Evolutionary conservation across 2,329 filamentous ascomycete genomes (phyloP), one percentile per base, ranked within the genome.

Genomic region (Periconia digitata): DNA sequence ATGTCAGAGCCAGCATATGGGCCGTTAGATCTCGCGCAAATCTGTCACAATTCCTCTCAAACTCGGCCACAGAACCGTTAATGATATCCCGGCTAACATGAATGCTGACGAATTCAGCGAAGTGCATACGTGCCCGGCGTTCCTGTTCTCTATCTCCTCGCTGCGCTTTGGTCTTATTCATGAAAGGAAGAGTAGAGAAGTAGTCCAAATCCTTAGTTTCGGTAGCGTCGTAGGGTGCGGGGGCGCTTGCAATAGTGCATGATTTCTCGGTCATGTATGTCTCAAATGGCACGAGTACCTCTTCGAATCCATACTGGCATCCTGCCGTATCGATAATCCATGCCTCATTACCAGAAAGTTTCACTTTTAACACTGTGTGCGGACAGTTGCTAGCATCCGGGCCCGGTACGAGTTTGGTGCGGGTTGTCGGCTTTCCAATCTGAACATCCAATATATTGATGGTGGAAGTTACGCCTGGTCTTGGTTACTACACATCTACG

Each of bases 151-250:
- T 3, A 44, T 49, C 35, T 32, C 45, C 32, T 45, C 41, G 46
- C 36, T 49, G 46, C 40, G 46, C 41, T 44, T 18, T 13, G 34
- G 42, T 49, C 35, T 8, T 45, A 24, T 49, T 49, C 41, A 49
- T 15, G 35, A 40, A 40, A 20, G 41, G 32, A 39, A 49, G 32
- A 32, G 46, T 45, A 21, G 46, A 38, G 22, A 45, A 49, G 41
- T 45, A 49, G 42, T 49, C 46, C 42, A 49, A 49, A 42, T 49
- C 46, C 36, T 49, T 49, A 17, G 46, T 49, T 40, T 49, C 46
- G 34, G 40, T 49, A 27, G 40, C 22, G 38, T 47, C 45, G 45
- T 43, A 47, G 36, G 45, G 43, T 24, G 40, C 24, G 3, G 45
- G 45, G 12, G 23, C 40, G 39, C 21, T 35, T 40, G 36, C 10